phyloP scores from a whole-genome alignment of 228 moss, liverwort and hornwort genomes.

The Sphagnum fallax region DNA sequence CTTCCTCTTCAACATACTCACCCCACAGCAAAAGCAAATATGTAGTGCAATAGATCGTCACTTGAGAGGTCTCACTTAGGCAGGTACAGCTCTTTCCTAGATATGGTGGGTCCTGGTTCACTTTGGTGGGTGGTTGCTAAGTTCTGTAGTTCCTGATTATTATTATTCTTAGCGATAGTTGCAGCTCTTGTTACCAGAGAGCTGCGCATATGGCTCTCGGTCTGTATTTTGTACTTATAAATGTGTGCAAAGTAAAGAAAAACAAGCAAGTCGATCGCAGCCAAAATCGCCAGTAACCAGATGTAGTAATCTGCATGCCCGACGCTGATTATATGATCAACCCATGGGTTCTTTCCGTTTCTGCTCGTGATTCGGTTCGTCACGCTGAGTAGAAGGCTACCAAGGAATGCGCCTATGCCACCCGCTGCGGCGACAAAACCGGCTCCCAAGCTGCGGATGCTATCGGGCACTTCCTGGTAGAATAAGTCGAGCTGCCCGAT shows the following conservation, averaged over 20 bases:
- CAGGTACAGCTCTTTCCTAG: no score
- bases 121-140: no score
- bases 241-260: conserved; percentile 27
- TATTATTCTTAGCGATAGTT: no score
- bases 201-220: conserved; percentile 27
- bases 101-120: no score
- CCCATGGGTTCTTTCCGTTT: conserved; percentile 27
- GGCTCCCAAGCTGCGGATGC: conserved; percentile 49
- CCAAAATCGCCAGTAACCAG: conserved; percentile 37
- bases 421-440: conserved; percentile 31
- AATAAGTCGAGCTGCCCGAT: conserved; percentile 61
- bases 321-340: conserved; percentile 31
- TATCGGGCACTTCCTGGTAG: conserved; percentile 62
- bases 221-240: conserved; percentile 35
- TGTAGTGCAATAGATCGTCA: no score
- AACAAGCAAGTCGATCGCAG: conserved; percentile 26
- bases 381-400: conserved; percentile 23
- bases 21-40: no score
- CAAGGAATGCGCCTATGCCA: conserved; percentile 39
- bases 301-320: conserved; percentile 61
- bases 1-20: no score
- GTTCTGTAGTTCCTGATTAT: no score
- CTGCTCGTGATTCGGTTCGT: conserved; percentile 19
- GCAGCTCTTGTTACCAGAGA: not conserved
- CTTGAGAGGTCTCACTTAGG: no score